Percentiles rank a stretch among this genome's conserved stretches.
These are phyloP conservation scores for Aphanocladium album DNA, from an alignment of 2,329 filamentous ascomycete species.

Conservation along the genomic window DNA sequence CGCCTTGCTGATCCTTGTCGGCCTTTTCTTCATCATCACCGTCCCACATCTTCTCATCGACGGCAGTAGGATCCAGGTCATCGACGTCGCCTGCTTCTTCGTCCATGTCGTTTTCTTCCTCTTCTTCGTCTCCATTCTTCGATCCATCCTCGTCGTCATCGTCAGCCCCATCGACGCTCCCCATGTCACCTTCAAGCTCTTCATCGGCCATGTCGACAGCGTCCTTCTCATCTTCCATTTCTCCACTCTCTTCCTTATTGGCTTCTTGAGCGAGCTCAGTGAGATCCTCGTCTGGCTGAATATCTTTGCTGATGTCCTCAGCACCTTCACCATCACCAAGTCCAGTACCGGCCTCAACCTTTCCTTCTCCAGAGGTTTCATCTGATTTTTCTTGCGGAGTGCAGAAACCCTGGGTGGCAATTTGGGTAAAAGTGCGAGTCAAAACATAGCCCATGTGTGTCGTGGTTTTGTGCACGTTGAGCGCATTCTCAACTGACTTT, in stretches of 20 bases:
- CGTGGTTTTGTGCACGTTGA: constrained; percentile 62
- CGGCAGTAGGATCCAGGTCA: constrained; percentile 79
- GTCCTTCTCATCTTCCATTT: constrained; percentile 76
- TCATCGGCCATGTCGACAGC: constrained; percentile 90
- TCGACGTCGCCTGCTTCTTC: constrained; percentile 89
- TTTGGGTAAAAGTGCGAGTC: constrained; percentile 69
- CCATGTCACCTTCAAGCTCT: constrained; percentile 82
- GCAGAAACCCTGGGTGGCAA: constrained; percentile 85
- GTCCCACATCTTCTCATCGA: constrained; percentile 99
- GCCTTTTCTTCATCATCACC: constrained; percentile 69
- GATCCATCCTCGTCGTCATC: constrained; percentile 56
- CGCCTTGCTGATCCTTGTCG: constrained; percentile 75
- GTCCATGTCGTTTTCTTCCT: constrained; percentile 72
- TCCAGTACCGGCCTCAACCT: constrained; percentile 86
- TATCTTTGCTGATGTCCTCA: constrained; percentile 97
- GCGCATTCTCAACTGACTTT: constrained; percentile 53
- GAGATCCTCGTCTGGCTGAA: constrained; percentile 88
- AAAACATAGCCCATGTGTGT: constrained; percentile 73
- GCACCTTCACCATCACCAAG: constrained; percentile 92
- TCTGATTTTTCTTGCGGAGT: constrained; percentile 77
- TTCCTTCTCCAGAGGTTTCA: constrained; percentile 65
- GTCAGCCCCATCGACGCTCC: constrained; percentile 57
- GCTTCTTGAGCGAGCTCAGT: constrained; percentile 85
- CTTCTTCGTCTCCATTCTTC: constrained; percentile 58
- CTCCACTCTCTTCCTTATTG: constrained; percentile 58